Conservation (phyloP, 2,329 filamentous ascomycete genomes). For the Emmonsia crescens region DNA sequence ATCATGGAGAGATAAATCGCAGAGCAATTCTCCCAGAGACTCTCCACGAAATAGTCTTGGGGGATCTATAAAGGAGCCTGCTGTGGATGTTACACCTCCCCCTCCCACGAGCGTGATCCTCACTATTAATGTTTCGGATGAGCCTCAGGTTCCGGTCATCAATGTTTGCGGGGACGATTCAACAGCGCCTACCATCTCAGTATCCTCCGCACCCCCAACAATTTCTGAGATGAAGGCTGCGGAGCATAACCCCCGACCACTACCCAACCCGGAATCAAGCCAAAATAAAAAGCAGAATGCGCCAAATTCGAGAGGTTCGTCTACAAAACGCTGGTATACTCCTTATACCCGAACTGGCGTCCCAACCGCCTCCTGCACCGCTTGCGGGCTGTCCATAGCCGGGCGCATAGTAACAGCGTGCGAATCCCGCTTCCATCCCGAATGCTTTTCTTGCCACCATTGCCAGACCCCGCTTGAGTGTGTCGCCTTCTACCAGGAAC, state of each 20-base stretch:
- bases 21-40: slow-evolving; percentile 22
- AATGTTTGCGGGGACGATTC: slow-evolving; percentile 7
- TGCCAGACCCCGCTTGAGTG: slow-evolving; percentile 85
- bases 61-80: slow-evolving; percentile 8
- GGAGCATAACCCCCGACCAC: slow-evolving; percentile 11
- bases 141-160: slow-evolving; percentile 16
- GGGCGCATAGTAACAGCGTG: slow-evolving; percentile 80
- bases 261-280: slow-evolving; percentile 15
- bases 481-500: slow-evolving; percentile 92
- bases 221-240: slow-evolving; percentile 21
- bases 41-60: slow-evolving; percentile 12
- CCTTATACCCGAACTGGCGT: slow-evolving; percentile 38
- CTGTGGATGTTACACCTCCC: slow-evolving; percentile 5
- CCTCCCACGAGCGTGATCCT: slow-evolving; percentile 23
- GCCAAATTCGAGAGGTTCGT: not conserved
- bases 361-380: slow-evolving; percentile 65
- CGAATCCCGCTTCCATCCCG: slow-evolving; percentile 77
- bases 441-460: slow-evolving; percentile 82
- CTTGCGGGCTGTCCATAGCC: slow-evolving; percentile 74
- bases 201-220: slow-evolving; percentile 16
- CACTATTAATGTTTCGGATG: slow-evolving; percentile 43
- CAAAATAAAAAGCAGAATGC: not conserved
- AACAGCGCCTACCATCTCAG: slow-evolving; percentile 12
- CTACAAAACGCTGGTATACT: slow-evolving; percentile 26
- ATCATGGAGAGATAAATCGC: slow-evolving; percentile 52